phyloP scores from a whole-genome alignment of 2,329 filamentous ascomycete species.

The Pseudocercospora crystallina region DNA sequence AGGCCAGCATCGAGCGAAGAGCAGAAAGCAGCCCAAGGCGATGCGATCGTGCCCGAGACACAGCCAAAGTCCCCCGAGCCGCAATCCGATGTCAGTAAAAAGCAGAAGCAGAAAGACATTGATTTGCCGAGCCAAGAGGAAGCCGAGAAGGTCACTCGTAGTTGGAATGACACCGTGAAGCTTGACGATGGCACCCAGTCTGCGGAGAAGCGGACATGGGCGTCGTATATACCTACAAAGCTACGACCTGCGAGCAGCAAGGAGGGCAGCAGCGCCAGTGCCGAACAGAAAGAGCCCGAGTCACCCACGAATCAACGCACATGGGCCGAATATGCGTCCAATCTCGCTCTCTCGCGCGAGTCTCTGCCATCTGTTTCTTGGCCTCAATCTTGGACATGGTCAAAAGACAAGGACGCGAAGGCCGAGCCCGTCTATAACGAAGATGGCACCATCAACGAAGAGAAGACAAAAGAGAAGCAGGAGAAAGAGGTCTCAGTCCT shows the following conservation, averaged over 20 bases:
- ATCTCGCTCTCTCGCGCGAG: slow-evolving; percentile 25
- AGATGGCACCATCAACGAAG: slow-evolving; percentile 38
- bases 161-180: slow-evolving; percentile 24
- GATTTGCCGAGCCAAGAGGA: slow-evolving; percentile 38
- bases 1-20: slow-evolving; percentile 26
- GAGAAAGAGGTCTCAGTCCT: slow-evolving; percentile 73
- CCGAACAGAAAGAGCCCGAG: slow-evolving; percentile 2
- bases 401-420: slow-evolving; percentile 35
- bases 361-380: slow-evolving; percentile 25
- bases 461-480: slow-evolving; percentile 52
- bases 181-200: slow-evolving; percentile 29
- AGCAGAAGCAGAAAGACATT: slow-evolving; percentile 30
- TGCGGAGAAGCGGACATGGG: slow-evolving; percentile 37
- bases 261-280: slow-evolving; percentile 1
- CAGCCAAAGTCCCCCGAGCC: slow-evolving; percentile 18
- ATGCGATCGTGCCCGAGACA: slow-evolving; percentile 32
- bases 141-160: slow-evolving; percentile 34
- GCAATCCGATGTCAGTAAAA: slow-evolving; percentile 26
- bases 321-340: slow-evolving; percentile 34
- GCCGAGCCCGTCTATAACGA: slow-evolving; percentile 38
- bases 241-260: slow-evolving; percentile 14
- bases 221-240: slow-evolving; percentile 34
- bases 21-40: slow-evolving; percentile 25
- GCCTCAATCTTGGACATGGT: slow-evolving; percentile 21
- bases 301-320: slow-evolving; percentile 21